Conservation (phyloP, 257 asterid species). For the Cruciata laevipes region DNA sequence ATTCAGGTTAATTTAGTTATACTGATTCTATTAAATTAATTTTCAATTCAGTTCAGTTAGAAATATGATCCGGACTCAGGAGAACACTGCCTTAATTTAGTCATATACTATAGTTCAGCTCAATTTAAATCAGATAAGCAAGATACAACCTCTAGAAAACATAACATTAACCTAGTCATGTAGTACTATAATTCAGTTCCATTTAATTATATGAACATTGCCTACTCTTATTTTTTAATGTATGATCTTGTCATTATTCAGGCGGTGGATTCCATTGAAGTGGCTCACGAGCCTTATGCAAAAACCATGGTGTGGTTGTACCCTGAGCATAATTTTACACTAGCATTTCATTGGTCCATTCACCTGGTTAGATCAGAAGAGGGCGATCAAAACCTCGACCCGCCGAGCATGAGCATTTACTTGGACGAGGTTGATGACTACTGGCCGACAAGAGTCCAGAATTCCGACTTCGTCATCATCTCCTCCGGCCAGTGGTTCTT, state of each 20-base stretch:
- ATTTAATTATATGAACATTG: too few species aligned
- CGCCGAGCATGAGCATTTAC: conserved; percentile 42
- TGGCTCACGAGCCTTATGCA: conserved; percentile 33
- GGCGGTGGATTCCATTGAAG: conserved; percentile 53
- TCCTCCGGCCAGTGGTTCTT: conserved; percentile 65
- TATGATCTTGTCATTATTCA: conserved; percentile 8
- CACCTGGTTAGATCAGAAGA: conserved; percentile 38
- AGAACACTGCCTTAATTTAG: too few species aligned
- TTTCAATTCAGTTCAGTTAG: too few species aligned
- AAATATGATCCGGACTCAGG: too few species aligned
- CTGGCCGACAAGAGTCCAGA: conserved; percentile 46
- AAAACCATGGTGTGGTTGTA: conserved; percentile 43
- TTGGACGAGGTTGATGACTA: conserved; percentile 51
- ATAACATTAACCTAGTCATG: too few species aligned
- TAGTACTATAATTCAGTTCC: too few species aligned
- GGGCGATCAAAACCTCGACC: conserved; percentile 26
- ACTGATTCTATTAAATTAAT: too few species aligned
- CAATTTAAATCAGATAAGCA: too few species aligned
- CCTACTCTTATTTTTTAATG: neutral
- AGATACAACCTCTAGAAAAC: too few species aligned
- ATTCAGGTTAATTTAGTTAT: too few species aligned
- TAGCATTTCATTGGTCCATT: conserved; percentile 48
- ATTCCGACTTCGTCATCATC: conserved; percentile 46
- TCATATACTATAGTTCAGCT: too few species aligned
- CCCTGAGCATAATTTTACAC: conserved; percentile 43